Evolutionary conservation across 371 early-diverging fungal genomes (phyloP), one percentile per base, ranked within the genome.

Genomic region (Paraphysoderma sedebokerense): DNA sequence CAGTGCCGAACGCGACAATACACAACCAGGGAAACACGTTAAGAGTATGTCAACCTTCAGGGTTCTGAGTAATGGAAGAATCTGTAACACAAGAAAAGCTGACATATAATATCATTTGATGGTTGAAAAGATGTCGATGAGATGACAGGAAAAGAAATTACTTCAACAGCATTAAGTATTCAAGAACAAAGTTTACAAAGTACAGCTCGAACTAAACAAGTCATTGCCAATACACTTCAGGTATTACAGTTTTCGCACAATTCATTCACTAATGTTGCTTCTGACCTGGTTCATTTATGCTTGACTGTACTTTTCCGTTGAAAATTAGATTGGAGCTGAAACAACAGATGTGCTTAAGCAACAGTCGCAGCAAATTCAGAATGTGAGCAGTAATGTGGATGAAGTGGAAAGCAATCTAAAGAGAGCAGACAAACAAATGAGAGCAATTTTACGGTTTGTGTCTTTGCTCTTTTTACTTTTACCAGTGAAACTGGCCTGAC

Each of bases 381-480:
- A 62, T 32, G 62, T 74, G n/a, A 52, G 62, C 26, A 63, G 66
- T 34, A 63, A 67, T 26, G 48, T 74, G 12, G 72, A 67, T 22
- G 52, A 56, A 50, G 63, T 74, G 20, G 74, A 71, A 31, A 60
- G 46, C 22, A 74, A 74, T 49, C 44, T 74, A 32, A 69, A 63
- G 48, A 59, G 74, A 1, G 74, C 74, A 1, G 68, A 71, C 38
- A 71, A 69, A 56, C 74, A 74, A 47, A 31, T 74, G 38, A 52
- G 71, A 1, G 67, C 67, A 2, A 67, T 68, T 49, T 53, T 72
- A 55, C 44, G 73, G 72, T 72, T 42, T 5, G 51, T 1, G n/a
- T n/a, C n/a, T n/a, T n/a, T n/a, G n/a, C n/a, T n/a, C n/a, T n/a
- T n/a, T n/a, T n/a, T n/a, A n/a, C n/a, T n/a, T n/a, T n/a, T n/a